A percentile compares a stretch with the other conserved stretches of the same genome.
phyloP scores from a whole-genome alignment of 371 early-diverging fungal genomes.

The Mucor mucedo region DNA sequence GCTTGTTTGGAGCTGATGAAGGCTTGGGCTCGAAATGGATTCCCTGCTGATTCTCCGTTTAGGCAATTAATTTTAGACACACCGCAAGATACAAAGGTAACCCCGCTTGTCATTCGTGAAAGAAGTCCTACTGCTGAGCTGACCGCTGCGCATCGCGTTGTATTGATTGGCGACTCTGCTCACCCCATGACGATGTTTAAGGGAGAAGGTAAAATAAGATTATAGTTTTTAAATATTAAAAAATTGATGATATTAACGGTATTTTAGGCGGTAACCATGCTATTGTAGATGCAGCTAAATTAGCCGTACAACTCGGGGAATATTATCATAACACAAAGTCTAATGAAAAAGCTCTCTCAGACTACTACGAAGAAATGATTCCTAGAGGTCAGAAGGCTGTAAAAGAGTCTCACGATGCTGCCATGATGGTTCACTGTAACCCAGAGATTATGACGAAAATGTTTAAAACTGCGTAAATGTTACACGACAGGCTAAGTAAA shows the following conservation, averaged over 20 bases:
- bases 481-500: neutral
- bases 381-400: conserved; percentile 33
- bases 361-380: conserved; percentile 33
- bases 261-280: conserved; percentile 46
- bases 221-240: neutral
- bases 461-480: neutral
- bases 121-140: conserved; percentile 5
- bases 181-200: conserved; percentile 32
- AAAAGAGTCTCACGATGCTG: conserved; percentile 29
- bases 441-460: conserved; percentile 2
- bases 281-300: conserved; percentile 30
- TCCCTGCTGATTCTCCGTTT: neutral
- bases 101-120: conserved; percentile 10
- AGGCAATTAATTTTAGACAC: neutral
- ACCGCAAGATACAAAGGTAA: conserved; percentile 1
- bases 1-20: conserved; percentile 2
- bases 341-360: conserved; percentile 23
- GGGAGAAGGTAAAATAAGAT: conserved; percentile 13
- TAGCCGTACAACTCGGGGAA: conserved; percentile 23
- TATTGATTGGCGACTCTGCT: conserved; percentile 21
- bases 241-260: neutral
- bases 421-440: conserved; percentile 8
- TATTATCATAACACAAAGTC: conserved; percentile 20
- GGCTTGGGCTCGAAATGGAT: conserved; percentile 4
- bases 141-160: conserved; percentile 3